Base-by-base conservation (phyloP, 2,329 filamentous ascomycete species). In the Penicillium griseofulvum region DNA sequence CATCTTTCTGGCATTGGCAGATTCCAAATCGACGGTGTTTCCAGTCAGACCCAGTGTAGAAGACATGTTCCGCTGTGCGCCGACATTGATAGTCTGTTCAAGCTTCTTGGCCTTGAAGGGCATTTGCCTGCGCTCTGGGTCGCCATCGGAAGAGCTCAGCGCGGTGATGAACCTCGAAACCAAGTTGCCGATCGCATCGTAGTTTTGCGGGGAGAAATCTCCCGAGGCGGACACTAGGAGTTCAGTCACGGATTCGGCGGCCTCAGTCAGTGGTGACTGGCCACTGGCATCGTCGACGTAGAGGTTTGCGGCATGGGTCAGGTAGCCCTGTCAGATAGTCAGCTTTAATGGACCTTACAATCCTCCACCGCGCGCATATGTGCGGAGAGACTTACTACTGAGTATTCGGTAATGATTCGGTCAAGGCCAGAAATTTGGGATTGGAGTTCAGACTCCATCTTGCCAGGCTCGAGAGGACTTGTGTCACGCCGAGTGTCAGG, bases 81-180 rank as follows among this genome's bases (percentile, higher is more conserved):
- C 90, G 68, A 99, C 93, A 76, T 97, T 90, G 74, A 97, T 90
- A 57, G 92, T 90, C 75, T 97, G 92, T 68, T 97, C 94, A 19
- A 99, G 85, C 67, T 91, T 89, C 75, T 82, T 91, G 56, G 93
- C 90, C 8, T 85, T 84, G 19, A 90, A 88, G 10, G 89, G 89
- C 65, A 87, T 84, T 69, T 87, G 86, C 61, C 82, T 80, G 49
- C 82, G 81, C 73, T 91, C 84, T 46, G 85, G 82, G 74, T 87
- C 81, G 54, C 86, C 89, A 77, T 90, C 88, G 55, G 85, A 84
- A 58, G 86, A 85, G 69, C 86, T 88, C 64, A 97, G 87, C 66
- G 86, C 88, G 59, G 87, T 83, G 53, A 96, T 90, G 83, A 96
- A 96, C 77, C 92, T 96, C 65, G 88, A 84, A 10, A 99, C 91